Conservation (phyloP, 768 basidiomycete species). For the Pleurotus giganteus region DNA sequence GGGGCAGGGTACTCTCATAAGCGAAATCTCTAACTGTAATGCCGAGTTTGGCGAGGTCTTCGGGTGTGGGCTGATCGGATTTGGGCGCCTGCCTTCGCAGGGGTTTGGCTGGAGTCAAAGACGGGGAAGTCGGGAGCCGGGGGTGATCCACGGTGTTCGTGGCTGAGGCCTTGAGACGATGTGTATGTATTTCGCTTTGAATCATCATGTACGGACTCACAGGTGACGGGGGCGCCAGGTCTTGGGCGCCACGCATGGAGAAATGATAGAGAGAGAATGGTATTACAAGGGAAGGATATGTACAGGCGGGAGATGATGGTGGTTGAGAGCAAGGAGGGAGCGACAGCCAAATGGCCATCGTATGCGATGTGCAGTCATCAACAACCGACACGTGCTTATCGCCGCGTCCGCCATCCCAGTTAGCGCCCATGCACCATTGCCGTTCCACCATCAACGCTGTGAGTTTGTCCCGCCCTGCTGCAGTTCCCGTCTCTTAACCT, state of each 20-base stretch:
- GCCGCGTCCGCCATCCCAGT: background rate
- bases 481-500: conserved; percentile 2
- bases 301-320: background rate
- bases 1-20: conserved; percentile 64
- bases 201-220: conserved; percentile 35
- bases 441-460: background rate
- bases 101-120: conserved; percentile 1
- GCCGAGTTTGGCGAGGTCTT: conserved; percentile 28
- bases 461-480: background rate
- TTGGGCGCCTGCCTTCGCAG: conserved; percentile 13
- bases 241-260: too few relatives aligned
- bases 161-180: conserved; percentile 21
- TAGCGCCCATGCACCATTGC: background rate
- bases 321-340: background rate
- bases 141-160: conserved; percentile 15
- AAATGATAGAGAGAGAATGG: too few relatives aligned
- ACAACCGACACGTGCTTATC: conserved; percentile 10
- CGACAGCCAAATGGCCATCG: background rate
- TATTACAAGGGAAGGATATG: too few relatives aligned
- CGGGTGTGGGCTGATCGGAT: conserved; percentile 23
- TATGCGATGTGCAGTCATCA: conserved; percentile 1
- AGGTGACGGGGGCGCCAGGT: conserved; percentile 19
- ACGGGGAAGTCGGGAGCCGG: conserved; percentile 2
- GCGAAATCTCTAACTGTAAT: conserved; percentile 63
- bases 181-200: conserved; percentile 29